These are phyloP conservation scores for Penicillium rolfsii DNA, from an alignment of 2,329 filamentous ascomycete genomes.

Conservation along the genomic window DNA sequence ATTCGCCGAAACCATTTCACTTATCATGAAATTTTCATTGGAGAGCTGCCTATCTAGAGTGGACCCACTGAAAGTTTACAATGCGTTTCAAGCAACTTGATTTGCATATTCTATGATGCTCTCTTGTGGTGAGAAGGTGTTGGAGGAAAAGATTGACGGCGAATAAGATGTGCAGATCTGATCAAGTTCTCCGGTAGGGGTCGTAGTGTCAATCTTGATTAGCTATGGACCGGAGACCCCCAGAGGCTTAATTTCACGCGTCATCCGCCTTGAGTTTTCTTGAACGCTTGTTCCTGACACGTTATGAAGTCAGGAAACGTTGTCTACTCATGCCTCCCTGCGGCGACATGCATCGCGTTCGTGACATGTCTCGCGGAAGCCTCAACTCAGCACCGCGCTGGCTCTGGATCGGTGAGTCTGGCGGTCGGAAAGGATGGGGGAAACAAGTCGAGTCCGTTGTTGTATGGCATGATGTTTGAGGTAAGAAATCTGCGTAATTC, in stretches of 20 bases:
- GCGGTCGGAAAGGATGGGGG: conserved; percentile 32
- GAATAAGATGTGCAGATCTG: background rate
- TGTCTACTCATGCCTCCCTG: conserved; percentile 5
- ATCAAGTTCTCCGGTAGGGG: background rate
- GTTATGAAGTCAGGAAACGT: conserved; percentile 11
- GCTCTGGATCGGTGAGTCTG: conserved; percentile 30
- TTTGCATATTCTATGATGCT: conserved; percentile 16
- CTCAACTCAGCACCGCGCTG: background rate
- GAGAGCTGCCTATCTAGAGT: background rate
- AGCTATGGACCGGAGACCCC: background rate
- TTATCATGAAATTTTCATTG: background rate
- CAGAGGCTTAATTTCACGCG: background rate
- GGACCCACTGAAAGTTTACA: background rate
- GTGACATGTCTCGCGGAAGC: conserved; percentile 5
- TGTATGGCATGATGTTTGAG: conserved; percentile 45
- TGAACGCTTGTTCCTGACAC: background rate
- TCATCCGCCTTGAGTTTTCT: background rate
- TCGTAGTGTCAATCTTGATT: background rate
- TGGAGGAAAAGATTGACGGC: background rate
- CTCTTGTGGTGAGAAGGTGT: background rate
- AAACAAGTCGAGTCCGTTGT: conserved; percentile 38
- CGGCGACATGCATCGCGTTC: background rate
- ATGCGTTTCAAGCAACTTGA: background rate
- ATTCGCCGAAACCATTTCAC: background rate
- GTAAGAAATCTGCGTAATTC: conserved; percentile 18